Conservation (phyloP, 306 rosid species). For the Prinsepia uniflora region DNA sequence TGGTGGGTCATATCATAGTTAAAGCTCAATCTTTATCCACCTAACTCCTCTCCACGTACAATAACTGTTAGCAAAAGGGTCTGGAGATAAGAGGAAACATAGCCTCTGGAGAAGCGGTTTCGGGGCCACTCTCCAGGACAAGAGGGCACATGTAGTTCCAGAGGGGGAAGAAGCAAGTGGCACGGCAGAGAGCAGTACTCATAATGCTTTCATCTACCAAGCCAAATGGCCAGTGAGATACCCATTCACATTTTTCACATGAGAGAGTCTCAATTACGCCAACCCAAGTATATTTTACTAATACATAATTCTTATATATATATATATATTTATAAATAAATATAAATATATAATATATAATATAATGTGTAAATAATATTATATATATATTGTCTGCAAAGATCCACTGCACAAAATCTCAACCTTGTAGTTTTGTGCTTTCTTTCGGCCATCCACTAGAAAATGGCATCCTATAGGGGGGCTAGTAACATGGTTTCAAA, state of each 20-base stretch:
- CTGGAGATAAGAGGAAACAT: conserved; percentile 33
- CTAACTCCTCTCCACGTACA: conserved; percentile 42
- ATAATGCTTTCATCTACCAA: conserved; percentile 56
- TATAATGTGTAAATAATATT: too few relatives aligned
- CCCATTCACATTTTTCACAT: conserved; percentile 18
- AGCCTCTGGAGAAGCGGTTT: conserved; percentile 35
- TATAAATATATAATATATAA: too few relatives aligned
- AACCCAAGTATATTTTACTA: not conserved
- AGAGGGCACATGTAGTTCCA: conserved; percentile 49
- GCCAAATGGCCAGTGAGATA: conserved; percentile 20
- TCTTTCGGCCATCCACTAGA: not conserved
- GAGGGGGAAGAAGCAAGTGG: conserved; percentile 45
- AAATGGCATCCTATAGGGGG: too few relatives aligned
- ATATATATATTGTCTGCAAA: too few relatives aligned
- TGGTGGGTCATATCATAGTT: conserved; percentile 24
- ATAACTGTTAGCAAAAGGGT: conserved; percentile 30
- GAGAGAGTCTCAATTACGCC: conserved; percentile 6
- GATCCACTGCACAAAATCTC: not conserved
- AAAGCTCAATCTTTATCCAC: conserved; percentile 19
- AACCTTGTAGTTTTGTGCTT: not conserved
- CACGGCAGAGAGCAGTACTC: conserved; percentile 26
- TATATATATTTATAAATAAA: too few relatives aligned
- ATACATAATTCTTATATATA: not conserved
- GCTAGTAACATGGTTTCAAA: too few relatives aligned
- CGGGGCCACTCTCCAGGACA: conserved; percentile 56